A percentile compares a stretch with the other conserved stretches of the same genome.
These are phyloP conservation scores for Starmerella bacillaris DNA, from an alignment of 805 yeast genomes.

Conservation along the genomic window DNA sequence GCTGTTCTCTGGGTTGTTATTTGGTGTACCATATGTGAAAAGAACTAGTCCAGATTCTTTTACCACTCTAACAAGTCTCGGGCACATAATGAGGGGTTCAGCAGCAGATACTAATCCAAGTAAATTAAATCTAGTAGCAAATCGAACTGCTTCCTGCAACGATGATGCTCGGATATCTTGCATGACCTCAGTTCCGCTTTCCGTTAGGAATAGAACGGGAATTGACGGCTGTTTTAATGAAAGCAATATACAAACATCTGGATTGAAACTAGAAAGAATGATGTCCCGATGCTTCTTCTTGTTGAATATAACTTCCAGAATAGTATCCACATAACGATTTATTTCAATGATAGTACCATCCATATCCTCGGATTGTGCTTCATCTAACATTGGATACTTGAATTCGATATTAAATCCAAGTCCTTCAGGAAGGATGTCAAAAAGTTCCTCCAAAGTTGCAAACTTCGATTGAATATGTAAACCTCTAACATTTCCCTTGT, in stretches of 20 bases:
- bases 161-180: slow-evolving; percentile 79
- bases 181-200: slow-evolving; percentile 69
- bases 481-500: slow-evolving; percentile 87
- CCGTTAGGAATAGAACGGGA: slow-evolving; percentile 79
- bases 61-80: slow-evolving; percentile 77
- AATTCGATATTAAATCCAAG: slow-evolving; percentile 92
- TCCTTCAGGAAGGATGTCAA: slow-evolving; percentile 56
- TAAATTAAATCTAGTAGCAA: slow-evolving; percentile 78
- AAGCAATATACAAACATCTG: slow-evolving; percentile 71
- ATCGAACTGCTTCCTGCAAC: slow-evolving; percentile 76
- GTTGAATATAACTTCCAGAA: slow-evolving; percentile 61
- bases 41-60: slow-evolving; percentile 82
- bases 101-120: slow-evolving; percentile 86
- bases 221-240: slow-evolving; percentile 85
- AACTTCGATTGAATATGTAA: slow-evolving; percentile 77
- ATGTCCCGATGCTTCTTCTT: slow-evolving; percentile 65
- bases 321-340: slow-evolving; percentile 77
- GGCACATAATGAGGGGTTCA: slow-evolving; percentile 69
- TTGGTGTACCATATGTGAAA: slow-evolving; percentile 73
- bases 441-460: slow-evolving; percentile 71
- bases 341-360: slow-evolving; percentile 69
- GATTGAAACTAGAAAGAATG: slow-evolving; percentile 84
- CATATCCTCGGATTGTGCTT: slow-evolving; percentile 74
- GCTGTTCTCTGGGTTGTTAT: slow-evolving; percentile 71
- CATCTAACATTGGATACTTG: slow-evolving; percentile 89